Base-by-base conservation (phyloP, 306 rosid genomes). In the Acmispon strigosus region DNA sequence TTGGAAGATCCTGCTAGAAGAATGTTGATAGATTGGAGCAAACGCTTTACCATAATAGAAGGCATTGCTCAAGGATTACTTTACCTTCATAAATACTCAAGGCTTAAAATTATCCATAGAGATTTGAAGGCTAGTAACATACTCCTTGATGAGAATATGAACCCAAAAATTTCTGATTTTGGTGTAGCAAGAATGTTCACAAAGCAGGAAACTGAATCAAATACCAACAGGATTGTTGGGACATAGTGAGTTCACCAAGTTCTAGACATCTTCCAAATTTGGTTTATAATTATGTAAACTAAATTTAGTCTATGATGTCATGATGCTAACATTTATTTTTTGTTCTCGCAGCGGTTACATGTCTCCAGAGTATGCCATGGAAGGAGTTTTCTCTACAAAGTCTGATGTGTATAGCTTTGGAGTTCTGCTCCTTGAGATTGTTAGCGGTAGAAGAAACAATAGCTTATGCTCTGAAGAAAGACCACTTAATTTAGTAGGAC, bases 111-210 rank as follows among this genome's bases (percentile, higher is more conserved):
- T 1, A 68, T 74, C 24, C 83, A 79, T 4, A 68, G 73, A 13
- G 76, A 74, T 55, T 20, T 79, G 7, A 79, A 79, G 55, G 71
- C 56, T 0, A 52, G 76, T 60, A 79, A 79, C 19, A 79, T 79
- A 66, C 75, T 74, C 8, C 68, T 79, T 12, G 74, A 78, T 47
- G 64, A 43, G 13, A 39, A 66, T 2, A 66, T 81, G 76, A 59
- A 51, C 6, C 79, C 82, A 5, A 76, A 81, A 41, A 72, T 66
- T 17, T 76, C 72, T 1, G 66, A 77, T 22, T 77, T 77, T 42
- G 81, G 81, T 0, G 62, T 62, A 48, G 72, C 76, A 5, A 77
- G 58, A 77, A 77, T 78, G 45, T 72, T 78, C 37, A 73, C 53
- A 2, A 49, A 7, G 0, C 34, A 71, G 0, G 75, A 72, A n/a